These are phyloP conservation scores for Sisymbrium altissimum DNA, from an alignment of 345 rosid genomes.

Conservation along the genomic window DNA sequence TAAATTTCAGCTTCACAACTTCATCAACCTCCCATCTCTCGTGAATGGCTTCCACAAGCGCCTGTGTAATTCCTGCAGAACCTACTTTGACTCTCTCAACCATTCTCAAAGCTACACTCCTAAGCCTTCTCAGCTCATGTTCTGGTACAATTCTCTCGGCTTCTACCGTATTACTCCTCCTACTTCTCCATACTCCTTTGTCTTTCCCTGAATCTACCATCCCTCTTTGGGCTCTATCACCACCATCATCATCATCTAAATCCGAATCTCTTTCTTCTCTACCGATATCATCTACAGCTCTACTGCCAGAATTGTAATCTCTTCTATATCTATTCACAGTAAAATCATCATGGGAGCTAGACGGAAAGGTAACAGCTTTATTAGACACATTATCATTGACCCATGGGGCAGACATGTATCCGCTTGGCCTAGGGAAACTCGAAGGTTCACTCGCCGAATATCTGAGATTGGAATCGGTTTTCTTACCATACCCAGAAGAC, in stretches of 20 bases:
- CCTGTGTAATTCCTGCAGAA: conserved; percentile 68
- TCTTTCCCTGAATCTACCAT: conserved; percentile 2
- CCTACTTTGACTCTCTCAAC: conserved; percentile 81
- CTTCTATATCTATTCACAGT: conserved; percentile 19
- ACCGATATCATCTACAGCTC: conserved; percentile 1
- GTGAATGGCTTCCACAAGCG: conserved; percentile 65
- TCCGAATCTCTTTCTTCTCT: conserved; percentile 5
- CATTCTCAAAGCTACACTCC: conserved; percentile 76
- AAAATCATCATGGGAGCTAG: conserved; percentile 22
- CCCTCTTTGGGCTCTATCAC: neutral
- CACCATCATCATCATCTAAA: conserved; percentile 17
- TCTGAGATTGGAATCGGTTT: conserved; percentile 18
- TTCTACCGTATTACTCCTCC: conserved; percentile 45
- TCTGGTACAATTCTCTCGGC: conserved; percentile 65
- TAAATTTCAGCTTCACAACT: conserved; percentile 81
- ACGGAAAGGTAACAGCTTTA: conserved; percentile 19
- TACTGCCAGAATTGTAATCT: neutral
- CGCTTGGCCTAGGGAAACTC: conserved; percentile 34
- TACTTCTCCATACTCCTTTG: conserved; percentile 37
- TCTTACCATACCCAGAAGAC: conserved; percentile 29
- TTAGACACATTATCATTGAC: conserved; percentile 47
- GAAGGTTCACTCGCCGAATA: conserved; percentile 26
- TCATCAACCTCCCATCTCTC: conserved; percentile 77
- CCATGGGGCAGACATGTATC: conserved; percentile 61
- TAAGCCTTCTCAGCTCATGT: conserved; percentile 69